phyloP scores from a whole-genome alignment of 2,329 filamentous ascomycete species.

The Hawksworthiomyces lignivorus region DNA sequence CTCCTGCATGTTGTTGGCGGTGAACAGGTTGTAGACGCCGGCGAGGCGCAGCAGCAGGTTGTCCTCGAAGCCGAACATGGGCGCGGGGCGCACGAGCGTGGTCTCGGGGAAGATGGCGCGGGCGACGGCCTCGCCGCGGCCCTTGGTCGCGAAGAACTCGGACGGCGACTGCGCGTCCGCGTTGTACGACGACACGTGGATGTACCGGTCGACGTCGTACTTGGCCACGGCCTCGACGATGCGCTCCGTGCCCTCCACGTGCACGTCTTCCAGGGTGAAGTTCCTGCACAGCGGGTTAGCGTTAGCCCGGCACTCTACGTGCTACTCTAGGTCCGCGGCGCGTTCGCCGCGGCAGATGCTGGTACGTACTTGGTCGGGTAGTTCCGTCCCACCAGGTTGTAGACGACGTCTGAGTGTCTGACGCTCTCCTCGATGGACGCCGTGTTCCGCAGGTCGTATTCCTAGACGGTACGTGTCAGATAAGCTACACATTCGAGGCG shows the following conservation, averaged over 20 bases:
- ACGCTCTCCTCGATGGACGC: constrained; percentile 94
- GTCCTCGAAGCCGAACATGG: constrained; percentile 93
- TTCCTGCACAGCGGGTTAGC: too few species aligned
- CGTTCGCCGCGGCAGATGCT: too few species aligned
- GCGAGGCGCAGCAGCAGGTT: constrained; percentile 82
- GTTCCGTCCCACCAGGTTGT: constrained; percentile 89
- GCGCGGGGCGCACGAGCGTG: constrained; percentile 89
- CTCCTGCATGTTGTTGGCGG: constrained; percentile 89
- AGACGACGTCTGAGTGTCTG: constrained; percentile 93
- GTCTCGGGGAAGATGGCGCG: constrained; percentile 92
- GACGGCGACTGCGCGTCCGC: constrained; percentile 71
- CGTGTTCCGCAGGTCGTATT: constrained; percentile 92
- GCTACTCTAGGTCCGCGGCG: too few species aligned
- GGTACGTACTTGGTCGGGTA: constrained; percentile 95
- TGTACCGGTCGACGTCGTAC: constrained; percentile 94
- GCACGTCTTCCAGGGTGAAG: constrained; percentile 86
- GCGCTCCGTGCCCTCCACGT: constrained; percentile 84
- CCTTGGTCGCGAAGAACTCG: constrained; percentile 90
- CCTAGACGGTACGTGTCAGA: constrained; percentile 39
- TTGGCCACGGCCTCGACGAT: constrained; percentile 93
- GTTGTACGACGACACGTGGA: constrained; percentile 95
- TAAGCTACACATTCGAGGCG: background rate
- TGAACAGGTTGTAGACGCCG: constrained; percentile 71
- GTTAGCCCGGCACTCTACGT: too few species aligned
- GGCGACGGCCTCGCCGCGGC: constrained; percentile 71